Evolutionary conservation across 768 basidiomycete genomes (phyloP).

Genomic region (Tricholoma sp.): DNA sequence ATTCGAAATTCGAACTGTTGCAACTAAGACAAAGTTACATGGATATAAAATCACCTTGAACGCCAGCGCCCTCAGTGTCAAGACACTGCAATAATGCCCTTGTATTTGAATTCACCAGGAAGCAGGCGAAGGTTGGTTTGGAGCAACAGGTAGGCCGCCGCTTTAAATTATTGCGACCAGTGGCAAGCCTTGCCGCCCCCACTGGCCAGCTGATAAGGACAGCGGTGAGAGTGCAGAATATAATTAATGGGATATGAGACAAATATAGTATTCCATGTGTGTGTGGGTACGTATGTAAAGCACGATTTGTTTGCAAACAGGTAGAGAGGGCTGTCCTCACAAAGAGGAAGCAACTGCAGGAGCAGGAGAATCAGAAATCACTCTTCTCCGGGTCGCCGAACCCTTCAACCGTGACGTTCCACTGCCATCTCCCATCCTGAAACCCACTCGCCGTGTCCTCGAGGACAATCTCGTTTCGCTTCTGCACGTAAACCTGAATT

Average conservation of each 20-base stretch:
- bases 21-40: too few relatives aligned
- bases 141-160: too few relatives aligned
- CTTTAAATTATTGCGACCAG: too few relatives aligned
- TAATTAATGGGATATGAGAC: neutral
- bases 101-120: too few relatives aligned
- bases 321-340: neutral
- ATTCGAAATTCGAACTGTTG: too few relatives aligned
- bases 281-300: neutral
- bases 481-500: conserved; percentile 84
- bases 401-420: conserved; percentile 70
- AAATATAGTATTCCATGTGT: neutral
- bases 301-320: neutral
- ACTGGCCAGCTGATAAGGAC: too few relatives aligned
- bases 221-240: neutral
- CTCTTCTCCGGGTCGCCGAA: conserved; percentile 50
- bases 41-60: too few relatives aligned
- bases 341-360: neutral
- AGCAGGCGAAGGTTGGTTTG: too few relatives aligned
- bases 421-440: conserved; percentile 78
- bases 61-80: too few relatives aligned
- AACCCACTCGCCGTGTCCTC: conserved; percentile 93
- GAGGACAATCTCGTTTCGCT: conserved; percentile 90
- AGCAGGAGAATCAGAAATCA: conserved; percentile 7
- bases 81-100: too few relatives aligned
- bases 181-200: too few relatives aligned